These are phyloP conservation scores for Sphagnurus paluster DNA, from an alignment of 1,284 basidiomycete species.

Conservation along the genomic window DNA sequence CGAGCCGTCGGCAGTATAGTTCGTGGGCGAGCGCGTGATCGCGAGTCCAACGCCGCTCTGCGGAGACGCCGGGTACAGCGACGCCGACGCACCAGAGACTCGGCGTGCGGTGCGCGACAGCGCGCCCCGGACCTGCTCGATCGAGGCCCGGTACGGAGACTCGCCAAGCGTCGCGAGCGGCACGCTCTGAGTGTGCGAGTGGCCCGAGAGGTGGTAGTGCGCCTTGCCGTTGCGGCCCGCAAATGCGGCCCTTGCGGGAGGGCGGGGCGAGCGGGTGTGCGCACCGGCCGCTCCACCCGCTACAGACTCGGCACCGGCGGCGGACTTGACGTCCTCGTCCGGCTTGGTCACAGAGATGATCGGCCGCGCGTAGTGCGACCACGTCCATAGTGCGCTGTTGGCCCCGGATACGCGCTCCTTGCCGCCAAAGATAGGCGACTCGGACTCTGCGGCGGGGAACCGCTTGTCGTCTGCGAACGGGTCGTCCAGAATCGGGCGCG, in stretches of 20 bases:
- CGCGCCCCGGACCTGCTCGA: constrained; percentile 36
- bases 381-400: constrained; percentile 49
- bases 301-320: not conserved
- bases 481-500: constrained; percentile 67
- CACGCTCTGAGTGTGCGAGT: constrained; percentile 17
- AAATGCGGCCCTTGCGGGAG: constrained; percentile 16
- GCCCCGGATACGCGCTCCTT: constrained; percentile 59
- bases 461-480: constrained; percentile 44
- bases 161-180: constrained; percentile 20
- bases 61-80: constrained; percentile 52
- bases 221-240: constrained; percentile 18
- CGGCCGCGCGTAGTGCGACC: constrained; percentile 59
- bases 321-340: constrained; percentile 7
- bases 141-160: constrained; percentile 24
- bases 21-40: constrained; percentile 36
- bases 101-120: constrained; percentile 41
- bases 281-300: constrained; percentile 8
- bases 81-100: constrained; percentile 52
- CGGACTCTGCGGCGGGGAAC: constrained; percentile 56
- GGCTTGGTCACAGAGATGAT: constrained; percentile 10
- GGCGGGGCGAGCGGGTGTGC: constrained; percentile 9
- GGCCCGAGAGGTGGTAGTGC: constrained; percentile 14
- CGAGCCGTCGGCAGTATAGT: constrained; percentile 47
- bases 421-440: constrained; percentile 74
- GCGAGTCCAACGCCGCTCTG: constrained; percentile 43